phyloP scores from a whole-genome alignment of 495 filamentous ascomycete species.

The Filosporella fistucella region DNA sequence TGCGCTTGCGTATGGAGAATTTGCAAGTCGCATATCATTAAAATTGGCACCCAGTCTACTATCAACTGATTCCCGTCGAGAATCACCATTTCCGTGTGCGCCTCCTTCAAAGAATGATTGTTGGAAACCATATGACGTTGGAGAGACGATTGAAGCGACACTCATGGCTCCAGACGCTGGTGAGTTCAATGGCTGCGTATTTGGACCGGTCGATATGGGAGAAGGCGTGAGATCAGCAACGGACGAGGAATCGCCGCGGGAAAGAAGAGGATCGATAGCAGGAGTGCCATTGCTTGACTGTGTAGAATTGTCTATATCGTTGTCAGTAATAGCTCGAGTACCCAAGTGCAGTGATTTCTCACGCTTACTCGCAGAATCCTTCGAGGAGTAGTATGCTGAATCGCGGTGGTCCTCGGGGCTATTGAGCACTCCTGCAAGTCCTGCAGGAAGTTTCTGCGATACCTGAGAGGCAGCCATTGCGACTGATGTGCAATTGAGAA shows the following conservation, averaged over 20 bases:
- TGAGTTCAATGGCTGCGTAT: conserved; percentile 33
- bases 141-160: conserved; percentile 52
- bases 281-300: conserved; percentile 38
- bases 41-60: conserved; percentile 70
- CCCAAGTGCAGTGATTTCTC: conserved; percentile 18
- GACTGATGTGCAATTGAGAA: too few relatives aligned
- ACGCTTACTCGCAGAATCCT: conserved; percentile 54
- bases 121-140: conserved; percentile 37
- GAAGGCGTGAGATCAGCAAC: conserved; percentile 49
- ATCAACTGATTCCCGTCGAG: conserved; percentile 74
- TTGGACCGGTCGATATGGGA: conserved; percentile 30
- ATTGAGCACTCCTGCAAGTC: conserved; percentile 44
- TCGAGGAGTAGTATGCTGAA: conserved; percentile 45
- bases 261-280: conserved; percentile 30
- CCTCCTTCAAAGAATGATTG: conserved; percentile 6
- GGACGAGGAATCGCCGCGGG: conserved; percentile 32
- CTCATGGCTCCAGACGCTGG: conserved; percentile 43
- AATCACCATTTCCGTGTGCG: conserved; percentile 26
- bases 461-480: conserved; percentile 2
- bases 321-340: conserved; percentile 5
- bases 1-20: conserved; percentile 68
- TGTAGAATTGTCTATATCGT: conserved; percentile 40
- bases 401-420: conserved; percentile 45
- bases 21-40: conserved; percentile 61
- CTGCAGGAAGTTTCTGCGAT: conserved; percentile 42